These are phyloP conservation scores for Truncatella angustata DNA, from an alignment of 2,329 filamentous ascomycete species.

Conservation along the genomic window DNA sequence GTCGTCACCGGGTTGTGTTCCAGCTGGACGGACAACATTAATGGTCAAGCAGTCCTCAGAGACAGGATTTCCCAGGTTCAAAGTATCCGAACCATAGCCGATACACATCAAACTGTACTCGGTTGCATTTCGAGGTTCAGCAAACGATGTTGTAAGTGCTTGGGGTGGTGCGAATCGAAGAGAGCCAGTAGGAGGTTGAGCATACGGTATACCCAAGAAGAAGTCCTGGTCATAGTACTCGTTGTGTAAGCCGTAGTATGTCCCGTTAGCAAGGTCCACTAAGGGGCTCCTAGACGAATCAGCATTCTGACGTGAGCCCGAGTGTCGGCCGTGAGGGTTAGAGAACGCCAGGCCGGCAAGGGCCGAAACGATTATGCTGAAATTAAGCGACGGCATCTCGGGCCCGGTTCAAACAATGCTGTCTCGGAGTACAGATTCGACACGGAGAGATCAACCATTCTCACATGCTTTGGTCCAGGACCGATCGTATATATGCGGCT, in stretches of 20 bases:
- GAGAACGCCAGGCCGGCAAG: neutral
- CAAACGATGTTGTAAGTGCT: slow-evolving; percentile 42
- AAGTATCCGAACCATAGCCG: slow-evolving; percentile 41
- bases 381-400: neutral
- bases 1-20: slow-evolving; percentile 35
- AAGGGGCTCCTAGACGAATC: neutral
- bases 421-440: too few relatives aligned
- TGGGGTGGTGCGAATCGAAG: slow-evolving; percentile 48
- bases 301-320: neutral
- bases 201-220: slow-evolving; percentile 51
- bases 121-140: slow-evolving; percentile 34
- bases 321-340: neutral
- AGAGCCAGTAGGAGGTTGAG: slow-evolving; percentile 34
- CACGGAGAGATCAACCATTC: too few relatives aligned
- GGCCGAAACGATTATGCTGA: neutral
- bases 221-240: slow-evolving; percentile 39
- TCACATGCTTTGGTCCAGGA: too few relatives aligned
- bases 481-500: too few relatives aligned
- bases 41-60: slow-evolving; percentile 61
- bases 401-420: too few relatives aligned
- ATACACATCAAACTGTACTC: slow-evolving; percentile 45
- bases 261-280: slow-evolving; percentile 39
- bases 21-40: slow-evolving; percentile 55
- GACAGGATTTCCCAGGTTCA: slow-evolving; percentile 5
- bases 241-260: slow-evolving; percentile 35